These are phyloP conservation scores for Fonsecaea pedrosoi DNA, from an alignment of 2,329 filamentous ascomycete species.

Conservation along the genomic window DNA sequence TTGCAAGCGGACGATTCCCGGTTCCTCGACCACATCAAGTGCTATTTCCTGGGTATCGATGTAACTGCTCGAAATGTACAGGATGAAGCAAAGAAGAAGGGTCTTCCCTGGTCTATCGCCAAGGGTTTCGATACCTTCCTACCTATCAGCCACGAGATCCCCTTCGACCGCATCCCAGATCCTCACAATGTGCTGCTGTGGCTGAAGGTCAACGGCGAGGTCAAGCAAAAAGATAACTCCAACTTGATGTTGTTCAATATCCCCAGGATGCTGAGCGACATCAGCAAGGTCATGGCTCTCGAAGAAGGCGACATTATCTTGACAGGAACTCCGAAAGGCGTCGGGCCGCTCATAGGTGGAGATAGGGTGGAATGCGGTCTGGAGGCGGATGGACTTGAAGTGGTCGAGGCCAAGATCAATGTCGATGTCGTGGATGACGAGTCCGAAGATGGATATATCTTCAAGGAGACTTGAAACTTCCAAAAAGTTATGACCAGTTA, in stretches of 20 bases:
- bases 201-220: conserved; percentile 79
- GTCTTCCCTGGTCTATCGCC: conserved; percentile 92
- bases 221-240: conserved; percentile 85
- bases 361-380: conserved; percentile 88
- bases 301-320: conserved; percentile 90
- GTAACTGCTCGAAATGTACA: conserved; percentile 97
- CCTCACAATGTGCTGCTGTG: conserved; percentile 89
- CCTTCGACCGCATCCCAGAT: conserved; percentile 79
- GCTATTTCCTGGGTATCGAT: conserved; percentile 90
- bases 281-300: conserved; percentile 92
- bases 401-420: conserved; percentile 84
- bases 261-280: conserved; percentile 84
- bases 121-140: conserved; percentile 99
- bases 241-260: conserved; percentile 93
- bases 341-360: conserved; percentile 82
- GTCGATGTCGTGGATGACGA: conserved; percentile 74
- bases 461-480: conserved; percentile 68
- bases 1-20: conserved; percentile 64
- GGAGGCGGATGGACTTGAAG: conserved; percentile 77
- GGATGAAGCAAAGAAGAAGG: conserved; percentile 96
- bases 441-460: conserved; percentile 77
- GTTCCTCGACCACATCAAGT: conserved; percentile 82
- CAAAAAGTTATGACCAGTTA: neutral
- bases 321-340: conserved; percentile 97
- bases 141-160: conserved; percentile 80